phyloP scores from a whole-genome alignment of 257 asterid species.

The Salvia splendens region DNA sequence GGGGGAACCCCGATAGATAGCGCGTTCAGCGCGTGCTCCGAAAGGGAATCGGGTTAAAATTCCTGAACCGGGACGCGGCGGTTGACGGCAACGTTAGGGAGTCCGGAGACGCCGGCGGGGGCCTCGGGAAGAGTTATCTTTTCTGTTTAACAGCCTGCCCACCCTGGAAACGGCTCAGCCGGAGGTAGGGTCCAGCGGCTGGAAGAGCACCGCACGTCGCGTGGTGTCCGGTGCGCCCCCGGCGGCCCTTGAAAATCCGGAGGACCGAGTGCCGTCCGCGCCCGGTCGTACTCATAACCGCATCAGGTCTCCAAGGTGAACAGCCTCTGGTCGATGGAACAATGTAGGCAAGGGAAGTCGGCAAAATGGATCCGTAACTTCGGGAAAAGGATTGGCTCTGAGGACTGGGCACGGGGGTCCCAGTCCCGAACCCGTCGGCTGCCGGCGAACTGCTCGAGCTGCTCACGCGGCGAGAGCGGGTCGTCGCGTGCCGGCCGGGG shows the following conservation, averaged over 20 bases:
- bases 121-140: constrained; percentile 56
- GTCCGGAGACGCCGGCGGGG: constrained; percentile 41
- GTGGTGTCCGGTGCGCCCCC: constrained; percentile 68
- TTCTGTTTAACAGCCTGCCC: constrained; percentile 54
- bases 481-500: no score
- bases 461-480: no score
- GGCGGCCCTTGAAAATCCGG: constrained; percentile 71
- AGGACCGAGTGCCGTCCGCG: no score
- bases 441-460: no score
- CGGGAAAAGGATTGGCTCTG: no score
- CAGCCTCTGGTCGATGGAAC: no score
- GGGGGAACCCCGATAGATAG: constrained; percentile 14
- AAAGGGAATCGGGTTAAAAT: constrained; percentile 23
- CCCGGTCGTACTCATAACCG: no score
- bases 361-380: no score
- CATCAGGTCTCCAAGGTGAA: no score
- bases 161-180: constrained; percentile 52
- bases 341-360: no score
- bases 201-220: constrained; percentile 72
- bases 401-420: no score
- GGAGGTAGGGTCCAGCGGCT: constrained; percentile 62
- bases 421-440: no score
- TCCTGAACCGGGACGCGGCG: constrained; percentile 9
- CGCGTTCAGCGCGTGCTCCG: constrained; percentile 19
- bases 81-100: constrained; percentile 30